Evolutionary conservation across 176 grass and related monocot genomes (phyloP).

Genomic region (barley (Hordeum vulgare)): DNA sequence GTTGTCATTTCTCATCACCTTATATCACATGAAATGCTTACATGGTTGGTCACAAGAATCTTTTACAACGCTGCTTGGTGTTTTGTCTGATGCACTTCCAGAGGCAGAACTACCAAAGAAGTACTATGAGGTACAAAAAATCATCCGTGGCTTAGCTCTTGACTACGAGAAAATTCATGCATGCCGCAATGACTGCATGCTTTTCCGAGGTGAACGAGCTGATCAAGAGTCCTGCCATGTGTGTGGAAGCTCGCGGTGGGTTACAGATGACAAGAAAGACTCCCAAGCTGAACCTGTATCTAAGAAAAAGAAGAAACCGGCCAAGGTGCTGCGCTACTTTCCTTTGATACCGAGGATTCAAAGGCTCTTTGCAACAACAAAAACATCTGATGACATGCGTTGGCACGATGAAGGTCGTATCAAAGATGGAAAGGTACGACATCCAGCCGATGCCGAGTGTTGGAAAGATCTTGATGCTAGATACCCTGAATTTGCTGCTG

Average conservation of each 20-base stretch:
- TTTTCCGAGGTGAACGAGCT: not conserved
- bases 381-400: not conserved
- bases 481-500: not conserved
- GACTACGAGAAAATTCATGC: conserved; percentile 28
- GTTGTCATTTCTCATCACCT: no score
- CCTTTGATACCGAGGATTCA: conserved; percentile 13
- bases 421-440: not conserved
- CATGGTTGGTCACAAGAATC: no score
- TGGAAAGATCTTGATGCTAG: not conserved
- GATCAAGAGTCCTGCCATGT: not conserved
- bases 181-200: conserved; percentile 16
- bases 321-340: conserved; percentile 29
- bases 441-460: not conserved
- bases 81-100: no score
- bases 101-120: no score
- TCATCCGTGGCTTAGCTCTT: not conserved
- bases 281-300: not conserved
- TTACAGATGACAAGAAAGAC: not conserved
- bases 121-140: no score
- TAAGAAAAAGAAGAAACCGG: conserved; percentile 1
- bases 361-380: conserved; percentile 10
- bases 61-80: no score
- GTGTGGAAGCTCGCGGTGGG: not conserved
- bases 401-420: conserved; percentile 16
- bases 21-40: no score